Evolutionary conservation across 768 basidiomycete genomes (phyloP).

Genomic region (Dacryopinax spathularia): DNA sequence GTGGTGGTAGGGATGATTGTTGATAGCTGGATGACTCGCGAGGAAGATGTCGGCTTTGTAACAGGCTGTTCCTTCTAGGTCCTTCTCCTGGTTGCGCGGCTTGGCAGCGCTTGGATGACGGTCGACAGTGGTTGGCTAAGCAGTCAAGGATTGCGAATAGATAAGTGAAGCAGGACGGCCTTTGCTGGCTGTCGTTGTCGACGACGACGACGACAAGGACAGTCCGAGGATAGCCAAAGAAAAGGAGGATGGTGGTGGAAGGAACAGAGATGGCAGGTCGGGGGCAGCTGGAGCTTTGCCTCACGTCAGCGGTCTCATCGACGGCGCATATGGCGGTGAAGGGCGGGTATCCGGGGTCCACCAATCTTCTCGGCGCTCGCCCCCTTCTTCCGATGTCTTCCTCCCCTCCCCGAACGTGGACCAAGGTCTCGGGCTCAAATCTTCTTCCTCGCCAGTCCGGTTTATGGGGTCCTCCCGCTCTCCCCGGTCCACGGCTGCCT

Average conservation of each 20-base stretch:
- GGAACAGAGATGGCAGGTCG: neutral
- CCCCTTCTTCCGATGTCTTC: neutral
- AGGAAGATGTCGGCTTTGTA: neutral
- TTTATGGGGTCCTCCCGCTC: neutral
- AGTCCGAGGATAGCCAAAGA: neutral
- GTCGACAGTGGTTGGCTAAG: too few relatives aligned
- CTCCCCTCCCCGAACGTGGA: neutral
- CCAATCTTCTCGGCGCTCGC: neutral
- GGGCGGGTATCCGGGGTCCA: neutral
- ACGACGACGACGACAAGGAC: neutral
- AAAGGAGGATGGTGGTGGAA: constrained; percentile 1
- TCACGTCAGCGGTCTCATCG: constrained; percentile 4
- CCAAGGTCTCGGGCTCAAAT: constrained; percentile 2
- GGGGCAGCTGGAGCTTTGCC: neutral
- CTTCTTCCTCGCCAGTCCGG: neutral
- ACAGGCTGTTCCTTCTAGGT: neutral
- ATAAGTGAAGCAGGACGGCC: too few relatives aligned
- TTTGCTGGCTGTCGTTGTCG: neutral
- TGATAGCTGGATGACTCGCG: neutral
- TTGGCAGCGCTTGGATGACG: neutral
- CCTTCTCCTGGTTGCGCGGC: neutral
- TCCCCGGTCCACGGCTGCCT: neutral
- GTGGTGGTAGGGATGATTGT: neutral
- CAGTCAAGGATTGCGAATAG: too few relatives aligned
- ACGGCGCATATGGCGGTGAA: neutral